Base-by-base conservation (phyloP, 208 protist species). In the Leishmania mexicana region DNA sequence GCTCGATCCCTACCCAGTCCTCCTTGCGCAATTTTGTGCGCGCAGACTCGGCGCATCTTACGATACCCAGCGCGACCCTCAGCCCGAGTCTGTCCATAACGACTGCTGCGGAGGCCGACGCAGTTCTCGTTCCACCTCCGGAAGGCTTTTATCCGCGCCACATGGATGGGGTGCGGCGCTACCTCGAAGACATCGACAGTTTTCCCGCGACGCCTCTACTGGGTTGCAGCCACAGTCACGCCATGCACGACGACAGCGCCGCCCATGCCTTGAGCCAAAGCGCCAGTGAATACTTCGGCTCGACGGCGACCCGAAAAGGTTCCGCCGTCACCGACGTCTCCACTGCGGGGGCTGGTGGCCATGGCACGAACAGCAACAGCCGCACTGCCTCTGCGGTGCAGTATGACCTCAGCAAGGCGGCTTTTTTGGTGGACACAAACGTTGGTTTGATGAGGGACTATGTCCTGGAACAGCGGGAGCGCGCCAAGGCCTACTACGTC, bases 401-500 rank as follows among this genome's bases (percentile, higher is more conserved):
- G 45, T 70, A 75, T 75, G 67, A 75, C 40, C 28, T 78, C 3
- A 70, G 42, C 5, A 87, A 83, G 49, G 83, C 77, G 2, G 57
- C 60, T 42, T 47, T 87, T 45, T 71, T 83, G 17, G 67, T 89
- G 40, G 65, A 79, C 67, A 76, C 78, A 70, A 86, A 81, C 53
- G 68, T 81, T 7, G 83, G 79, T 1, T 62, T 84, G 10, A 58
- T 90, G 40, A 78, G 80, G 35, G 90, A 93, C 79, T 95, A 88
- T 78, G 85, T 87, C 24, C 75, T 91, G 64, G 84, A 87, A 68
- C 85, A 92, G 60, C 76, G 83, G 2, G 81, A 91, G 76, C 86
- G 85, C 0, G 82, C 88, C 42, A 86, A 81, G 76, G 85, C 85
- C 40, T 93, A 90, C 83, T 97, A 96, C 76, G 76, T 89, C 51